Base-by-base conservation (phyloP, 176 grass and related monocot species). In the Eragrostis nindensis region DNA sequence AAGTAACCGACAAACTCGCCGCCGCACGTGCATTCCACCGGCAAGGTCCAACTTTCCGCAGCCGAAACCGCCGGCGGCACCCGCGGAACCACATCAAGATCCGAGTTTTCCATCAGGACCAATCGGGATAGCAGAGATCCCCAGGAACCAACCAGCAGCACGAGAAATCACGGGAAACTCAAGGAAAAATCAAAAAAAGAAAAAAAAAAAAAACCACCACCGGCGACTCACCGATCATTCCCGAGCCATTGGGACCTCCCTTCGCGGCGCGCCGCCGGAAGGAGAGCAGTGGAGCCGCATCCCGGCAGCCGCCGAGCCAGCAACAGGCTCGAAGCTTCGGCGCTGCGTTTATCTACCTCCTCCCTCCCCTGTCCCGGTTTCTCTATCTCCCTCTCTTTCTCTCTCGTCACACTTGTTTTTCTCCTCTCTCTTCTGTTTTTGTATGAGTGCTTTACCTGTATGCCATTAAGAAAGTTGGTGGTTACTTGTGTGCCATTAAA, bases 341-440 rank as follows among this genome's bases (percentile, higher is more conserved):
- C 19, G 11, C 25, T 3, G 17, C 12, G 74, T 29, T 47, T 63
- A 46, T 76, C 40, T 16, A 1, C 18, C 22, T 10, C n/a, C 10
- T 17, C 39, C 38, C 8, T n/a, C 18, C 47, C 52, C n/a, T n/a
- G n/a, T n/a, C n/a, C n/a, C n/a, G n/a, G n/a, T 5, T 11, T 14
- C 50, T 9, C 42, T 42, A 10, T 6, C 48, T 14, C 39, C 62
- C 7, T 40, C 14, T 62, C 27, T 52, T n/a, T n/a, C 8, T 42
- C n/a, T 45, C 66, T 42, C 45, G 11, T 38, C 25, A 26, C 52
- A 44, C 27, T 53, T 59, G 32, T 43, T 69, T 69, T 74, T 8
- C 22, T n/a, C n/a, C n/a, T 73, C 41, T 71, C 19, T 43, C n/a
- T 54, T 24, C 12, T 48, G 73, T 61, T 75, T 57, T 84, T 77